Evolutionary conservation across 495 filamentous ascomycete genomes (phyloP).

Genomic region (Tuber borchii): DNA sequence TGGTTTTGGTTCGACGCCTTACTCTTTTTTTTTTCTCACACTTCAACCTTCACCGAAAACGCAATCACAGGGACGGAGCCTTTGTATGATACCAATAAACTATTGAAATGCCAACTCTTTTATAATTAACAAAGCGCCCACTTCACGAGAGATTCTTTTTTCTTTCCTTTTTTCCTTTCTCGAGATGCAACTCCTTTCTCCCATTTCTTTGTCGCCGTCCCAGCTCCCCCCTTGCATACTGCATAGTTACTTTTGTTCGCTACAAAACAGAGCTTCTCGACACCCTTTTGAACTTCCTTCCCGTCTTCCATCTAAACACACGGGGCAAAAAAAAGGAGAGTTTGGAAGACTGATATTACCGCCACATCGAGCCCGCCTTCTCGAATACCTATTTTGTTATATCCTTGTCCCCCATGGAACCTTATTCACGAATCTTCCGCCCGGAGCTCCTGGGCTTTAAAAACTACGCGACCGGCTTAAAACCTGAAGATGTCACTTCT

Average conservation of each 20-base stretch:
- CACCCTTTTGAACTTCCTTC: neutral
- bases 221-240: conserved; percentile 24
- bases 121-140: neutral
- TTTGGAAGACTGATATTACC: neutral
- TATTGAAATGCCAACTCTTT: neutral
- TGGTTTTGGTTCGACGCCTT: neutral
- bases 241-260: neutral
- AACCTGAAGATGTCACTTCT: conserved; percentile 18
- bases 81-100: conserved; percentile 7
- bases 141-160: neutral
- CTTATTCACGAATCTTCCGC: conserved; percentile 23
- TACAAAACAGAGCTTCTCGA: neutral
- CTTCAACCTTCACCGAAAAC: neutral
- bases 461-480: conserved; percentile 11
- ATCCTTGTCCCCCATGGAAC: conserved; percentile 15
- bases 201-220: conserved; percentile 35
- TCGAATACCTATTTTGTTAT: neutral
- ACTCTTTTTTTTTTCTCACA: neutral
- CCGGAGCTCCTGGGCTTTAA: conserved; percentile 20
- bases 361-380: neutral
- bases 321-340: neutral
- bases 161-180: neutral
- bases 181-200: neutral
- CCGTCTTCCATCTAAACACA: neutral
- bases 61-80: neutral